Evolutionary conservation across 306 rosid species (phyloP).

Genomic region (Crotalaria pallida): DNA sequence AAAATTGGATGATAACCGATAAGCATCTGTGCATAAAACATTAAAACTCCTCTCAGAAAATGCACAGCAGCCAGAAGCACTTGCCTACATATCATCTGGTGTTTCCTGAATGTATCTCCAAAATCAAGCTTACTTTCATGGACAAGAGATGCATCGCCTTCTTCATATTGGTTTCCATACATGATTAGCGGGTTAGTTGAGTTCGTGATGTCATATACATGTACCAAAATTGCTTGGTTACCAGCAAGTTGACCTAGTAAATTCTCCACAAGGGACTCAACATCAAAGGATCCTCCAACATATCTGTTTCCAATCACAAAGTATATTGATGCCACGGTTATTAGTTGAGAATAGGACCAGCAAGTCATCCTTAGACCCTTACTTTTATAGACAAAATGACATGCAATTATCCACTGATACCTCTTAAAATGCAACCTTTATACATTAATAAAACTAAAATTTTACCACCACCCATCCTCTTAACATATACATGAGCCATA

Average conservation of each 20-base stretch:
- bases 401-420: not conserved
- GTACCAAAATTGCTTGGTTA: slow-evolving; percentile 81
- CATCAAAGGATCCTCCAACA: slow-evolving; percentile 96
- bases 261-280: slow-evolving; percentile 97
- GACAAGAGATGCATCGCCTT: slow-evolving; percentile 61
- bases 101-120: slow-evolving; percentile 92
- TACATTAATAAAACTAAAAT: not conserved
- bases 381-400: not conserved
- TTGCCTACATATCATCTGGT: slow-evolving; percentile 93
- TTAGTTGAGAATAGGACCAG: not conserved
- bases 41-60: not conserved
- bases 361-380: not conserved
- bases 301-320: slow-evolving; percentile 50
- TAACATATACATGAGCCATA: not conserved
- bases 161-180: slow-evolving; percentile 86
- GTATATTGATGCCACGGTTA: not conserved
- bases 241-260: slow-evolving; percentile 98
- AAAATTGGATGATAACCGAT: slow-evolving; percentile 17
- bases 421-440: not conserved
- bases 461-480: not conserved
- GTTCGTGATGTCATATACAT: slow-evolving; percentile 87
- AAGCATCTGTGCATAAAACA: slow-evolving; percentile 20
- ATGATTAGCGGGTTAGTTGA: slow-evolving; percentile 65
- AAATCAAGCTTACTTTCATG: slow-evolving; percentile 93
- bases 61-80: slow-evolving; percentile 21